A percentile compares a stretch with the other conserved stretches of the same genome.
Conservation (phyloP, 1,284 basidiomycete species). For the Puccinia hordei region DNA sequence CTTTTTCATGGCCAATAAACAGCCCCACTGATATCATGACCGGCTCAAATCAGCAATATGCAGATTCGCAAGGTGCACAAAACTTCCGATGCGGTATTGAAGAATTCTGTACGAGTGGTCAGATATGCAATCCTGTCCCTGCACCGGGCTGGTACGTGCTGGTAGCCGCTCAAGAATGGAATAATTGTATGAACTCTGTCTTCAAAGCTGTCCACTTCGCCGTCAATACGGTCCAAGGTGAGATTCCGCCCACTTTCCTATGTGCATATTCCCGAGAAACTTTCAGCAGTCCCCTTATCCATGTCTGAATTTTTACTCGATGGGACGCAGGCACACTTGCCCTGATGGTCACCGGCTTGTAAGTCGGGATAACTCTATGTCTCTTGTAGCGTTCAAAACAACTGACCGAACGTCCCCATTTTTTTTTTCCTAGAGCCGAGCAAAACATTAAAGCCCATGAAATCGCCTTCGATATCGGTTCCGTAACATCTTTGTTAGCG, state of each 20-base stretch:
- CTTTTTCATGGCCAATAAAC: background rate
- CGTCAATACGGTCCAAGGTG: constrained; percentile 30
- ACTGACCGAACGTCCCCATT: background rate
- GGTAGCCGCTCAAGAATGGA: constrained; percentile 41
- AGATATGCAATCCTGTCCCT: constrained; percentile 44
- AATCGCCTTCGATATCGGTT: background rate
- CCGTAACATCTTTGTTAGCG: constrained; percentile 7
- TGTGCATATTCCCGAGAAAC: background rate
- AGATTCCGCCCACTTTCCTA: background rate
- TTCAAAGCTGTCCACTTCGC: constrained; percentile 15
- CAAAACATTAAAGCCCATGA: constrained; percentile 7
- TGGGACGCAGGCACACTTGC: constrained; percentile 19
- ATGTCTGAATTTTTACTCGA: background rate
- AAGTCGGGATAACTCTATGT: background rate
- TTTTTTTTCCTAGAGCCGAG: constrained; percentile 30
- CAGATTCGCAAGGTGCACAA: background rate
- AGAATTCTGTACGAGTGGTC: constrained; percentile 34
- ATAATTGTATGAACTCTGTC: constrained; percentile 39
- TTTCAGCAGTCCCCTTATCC: background rate
- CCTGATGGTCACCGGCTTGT: constrained; percentile 47
- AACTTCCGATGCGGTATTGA: constrained; percentile 47
- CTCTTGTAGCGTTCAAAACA: background rate
- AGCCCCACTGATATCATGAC: background rate
- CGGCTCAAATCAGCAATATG: constrained; percentile 18
- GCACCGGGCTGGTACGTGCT: constrained; percentile 41